phyloP scores from a whole-genome alignment of 1,284 basidiomycete genomes.

The Wolfiporia cocos region DNA sequence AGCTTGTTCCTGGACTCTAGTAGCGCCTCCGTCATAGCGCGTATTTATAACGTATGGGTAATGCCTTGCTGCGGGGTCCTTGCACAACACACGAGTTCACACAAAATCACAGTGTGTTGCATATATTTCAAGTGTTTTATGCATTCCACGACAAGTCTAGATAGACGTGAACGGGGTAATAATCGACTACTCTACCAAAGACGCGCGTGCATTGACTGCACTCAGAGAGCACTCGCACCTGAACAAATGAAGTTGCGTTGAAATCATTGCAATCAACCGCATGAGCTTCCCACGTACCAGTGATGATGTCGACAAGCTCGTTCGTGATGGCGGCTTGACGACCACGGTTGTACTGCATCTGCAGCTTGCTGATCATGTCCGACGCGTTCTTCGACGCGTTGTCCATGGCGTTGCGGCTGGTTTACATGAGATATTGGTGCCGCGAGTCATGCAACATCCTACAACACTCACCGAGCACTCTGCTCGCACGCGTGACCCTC shows the following conservation, averaged over 20 bases:
- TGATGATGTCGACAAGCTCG: conserved; percentile 93
- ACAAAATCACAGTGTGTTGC: too few species aligned
- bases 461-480: conserved; percentile 61
- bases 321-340: conserved; percentile 98
- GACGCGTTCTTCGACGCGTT: conserved; percentile 98
- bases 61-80: too few species aligned
- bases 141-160: too few species aligned
- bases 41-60: too few species aligned
- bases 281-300: conserved; percentile 50
- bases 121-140: too few species aligned
- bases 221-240: conserved; percentile 23
- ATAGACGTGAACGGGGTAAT: too few species aligned
- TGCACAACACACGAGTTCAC: too few species aligned
- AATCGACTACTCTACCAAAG: conserved; percentile 14
- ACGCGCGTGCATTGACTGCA: not conserved
- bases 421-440: not conserved
- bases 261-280: not conserved
- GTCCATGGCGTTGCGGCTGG: conserved; percentile 97
- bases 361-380: conserved; percentile 84
- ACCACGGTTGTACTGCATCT: conserved; percentile 98
- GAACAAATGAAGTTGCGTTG: not conserved
- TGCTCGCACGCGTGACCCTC: conserved; percentile 97
- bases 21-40: too few species aligned
- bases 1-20: too few species aligned
- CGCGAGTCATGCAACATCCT: conserved; percentile 2